A percentile compares a stretch with the other conserved stretches of the same genome.
These are phyloP conservation scores for Breviolum minutum DNA, from an alignment of 73 alveolate genomes.

Conservation along the genomic window DNA sequence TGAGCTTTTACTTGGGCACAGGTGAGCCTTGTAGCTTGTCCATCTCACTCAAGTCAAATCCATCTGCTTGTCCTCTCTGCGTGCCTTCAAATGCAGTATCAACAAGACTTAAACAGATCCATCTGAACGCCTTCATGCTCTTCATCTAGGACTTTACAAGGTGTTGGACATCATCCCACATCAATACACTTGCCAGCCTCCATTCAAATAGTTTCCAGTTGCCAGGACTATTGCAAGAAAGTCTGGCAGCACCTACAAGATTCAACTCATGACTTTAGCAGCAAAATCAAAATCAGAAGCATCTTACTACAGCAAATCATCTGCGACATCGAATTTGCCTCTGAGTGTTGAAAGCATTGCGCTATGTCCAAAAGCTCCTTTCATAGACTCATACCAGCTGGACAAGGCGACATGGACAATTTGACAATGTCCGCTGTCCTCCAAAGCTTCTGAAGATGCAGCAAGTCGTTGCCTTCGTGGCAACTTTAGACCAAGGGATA, in stretches of 20 bases:
- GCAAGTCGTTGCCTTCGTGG: background rate
- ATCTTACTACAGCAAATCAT: background rate
- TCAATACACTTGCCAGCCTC: conserved; percentile 27
- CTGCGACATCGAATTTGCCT: background rate
- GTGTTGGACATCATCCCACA: too few relatives aligned
- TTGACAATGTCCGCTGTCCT: background rate
- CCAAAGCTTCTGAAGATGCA: conserved; percentile 43
- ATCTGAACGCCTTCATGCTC: too few relatives aligned
- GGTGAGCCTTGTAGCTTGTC: conserved; percentile 47
- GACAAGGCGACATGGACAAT: background rate
- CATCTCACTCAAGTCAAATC: conserved; percentile 76
- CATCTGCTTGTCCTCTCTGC: conserved; percentile 65
- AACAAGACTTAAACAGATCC: background rate
- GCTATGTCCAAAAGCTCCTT: conserved; percentile 46
- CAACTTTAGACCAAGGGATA: background rate
- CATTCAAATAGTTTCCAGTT: conserved; percentile 74
- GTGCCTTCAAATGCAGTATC: conserved; percentile 21
- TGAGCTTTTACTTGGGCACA: background rate
- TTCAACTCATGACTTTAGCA: background rate
- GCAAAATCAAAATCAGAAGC: background rate
- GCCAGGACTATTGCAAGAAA: conserved; percentile 56
- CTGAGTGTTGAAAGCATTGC: conserved; percentile 41
- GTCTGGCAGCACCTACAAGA: conserved; percentile 54
- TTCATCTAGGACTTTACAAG: too few relatives aligned
- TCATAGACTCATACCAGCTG: background rate